Evolutionary conservation across 441 rosid genomes (phyloP).

Genomic region (Pelargonium fulgidum): DNA sequence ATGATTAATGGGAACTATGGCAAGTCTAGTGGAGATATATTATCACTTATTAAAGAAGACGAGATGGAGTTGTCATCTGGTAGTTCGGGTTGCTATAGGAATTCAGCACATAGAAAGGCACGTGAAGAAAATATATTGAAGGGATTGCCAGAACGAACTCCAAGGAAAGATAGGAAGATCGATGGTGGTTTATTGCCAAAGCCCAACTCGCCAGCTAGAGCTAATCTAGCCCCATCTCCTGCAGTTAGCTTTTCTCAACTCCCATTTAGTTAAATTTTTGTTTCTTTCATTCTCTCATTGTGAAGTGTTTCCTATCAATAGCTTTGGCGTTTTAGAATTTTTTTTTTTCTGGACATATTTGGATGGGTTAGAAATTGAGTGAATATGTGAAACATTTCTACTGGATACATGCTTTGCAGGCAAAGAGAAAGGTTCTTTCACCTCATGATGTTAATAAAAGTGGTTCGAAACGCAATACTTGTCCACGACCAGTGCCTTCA

Average conservation of each 20-base stretch:
- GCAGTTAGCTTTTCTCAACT: constrained; percentile 38
- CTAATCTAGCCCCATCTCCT: constrained; percentile 30
- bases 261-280: background rate
- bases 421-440: constrained; percentile 48
- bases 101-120: constrained; percentile 36
- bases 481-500: constrained; percentile 48
- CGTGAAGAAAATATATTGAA: constrained; percentile 43
- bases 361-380: constrained; percentile 2
- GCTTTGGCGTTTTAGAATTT: background rate
- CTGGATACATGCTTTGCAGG: constrained; percentile 35
- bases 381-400: constrained; percentile 14
- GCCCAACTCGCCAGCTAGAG: constrained; percentile 30
- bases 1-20: constrained; percentile 49
- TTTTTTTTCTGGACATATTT: too few species aligned
- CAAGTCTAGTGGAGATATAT: constrained; percentile 33
- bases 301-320: background rate
- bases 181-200: constrained; percentile 26
- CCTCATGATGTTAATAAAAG: constrained; percentile 47
- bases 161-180: constrained; percentile 29
- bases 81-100: constrained; percentile 23
- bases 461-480: constrained; percentile 63
- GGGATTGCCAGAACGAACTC: constrained; percentile 38
- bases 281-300: background rate
- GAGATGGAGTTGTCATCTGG: constrained; percentile 35
- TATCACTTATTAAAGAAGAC: constrained; percentile 56